Percentiles rank a stretch among this genome's conserved stretches.
Evolutionary conservation across 208 protist genomes (phyloP).

Genomic region (Trypanosoma brucei): DNA sequence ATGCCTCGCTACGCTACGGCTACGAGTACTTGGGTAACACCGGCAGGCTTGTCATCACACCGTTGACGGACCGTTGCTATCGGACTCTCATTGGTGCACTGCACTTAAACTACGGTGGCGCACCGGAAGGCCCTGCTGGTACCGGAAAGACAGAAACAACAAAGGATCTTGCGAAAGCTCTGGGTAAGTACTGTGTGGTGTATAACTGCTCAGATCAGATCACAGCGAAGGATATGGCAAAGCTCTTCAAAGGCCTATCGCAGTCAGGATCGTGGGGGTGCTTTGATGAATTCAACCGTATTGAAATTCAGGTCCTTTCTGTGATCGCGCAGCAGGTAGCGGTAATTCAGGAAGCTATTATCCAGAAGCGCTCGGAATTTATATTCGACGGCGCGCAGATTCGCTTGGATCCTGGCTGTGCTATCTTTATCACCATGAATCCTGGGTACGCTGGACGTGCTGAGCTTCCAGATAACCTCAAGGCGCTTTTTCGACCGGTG

Average conservation of each 20-base stretch:
- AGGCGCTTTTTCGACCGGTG: slow-evolving; percentile 98
- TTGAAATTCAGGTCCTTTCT: slow-evolving; percentile 96
- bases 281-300: slow-evolving; percentile 98
- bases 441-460: slow-evolving; percentile 96
- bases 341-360: slow-evolving; percentile 93
- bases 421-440: slow-evolving; percentile 98
- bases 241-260: slow-evolving; percentile 94
- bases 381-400: slow-evolving; percentile 94
- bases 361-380: slow-evolving; percentile 83
- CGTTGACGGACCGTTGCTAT: slow-evolving; percentile 95
- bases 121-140: slow-evolving; percentile 95
- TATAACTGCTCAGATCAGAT: slow-evolving; percentile 99
- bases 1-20: slow-evolving; percentile 89
- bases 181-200: slow-evolving; percentile 96
- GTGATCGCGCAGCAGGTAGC: slow-evolving; percentile 97
- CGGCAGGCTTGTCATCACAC: slow-evolving; percentile 94
- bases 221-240: slow-evolving; percentile 94
- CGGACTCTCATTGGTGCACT: slow-evolving; percentile 96
- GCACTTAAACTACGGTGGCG: slow-evolving; percentile 95
- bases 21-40: slow-evolving; percentile 98
- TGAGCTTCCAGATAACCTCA: slow-evolving; percentile 97
- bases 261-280: slow-evolving; percentile 94
- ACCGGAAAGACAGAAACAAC: slow-evolving; percentile 99
- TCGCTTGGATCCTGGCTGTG: slow-evolving; percentile 87
- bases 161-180: slow-evolving; percentile 95